Conservation (phyloP, 306 rosid species). For the Pyrus bretschneideri region DNA sequence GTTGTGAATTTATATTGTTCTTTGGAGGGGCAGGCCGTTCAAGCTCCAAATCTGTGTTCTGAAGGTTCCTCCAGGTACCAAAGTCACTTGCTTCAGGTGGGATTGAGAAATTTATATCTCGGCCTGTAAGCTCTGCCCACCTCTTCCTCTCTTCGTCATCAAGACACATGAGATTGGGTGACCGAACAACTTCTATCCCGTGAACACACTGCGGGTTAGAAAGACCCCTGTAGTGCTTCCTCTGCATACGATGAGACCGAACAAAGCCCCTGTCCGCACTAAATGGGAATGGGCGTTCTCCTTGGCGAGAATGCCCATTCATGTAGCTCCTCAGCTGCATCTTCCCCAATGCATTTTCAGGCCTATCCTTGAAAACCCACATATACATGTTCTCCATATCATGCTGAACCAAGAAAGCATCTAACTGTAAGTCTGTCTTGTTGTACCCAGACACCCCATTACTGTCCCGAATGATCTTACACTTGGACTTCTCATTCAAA, state of each 20-base stretch:
- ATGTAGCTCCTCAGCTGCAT: conserved; percentile 66
- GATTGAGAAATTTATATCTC: conserved; percentile 46
- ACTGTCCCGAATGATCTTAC: conserved; percentile 32
- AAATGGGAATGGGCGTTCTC: conserved; percentile 55
- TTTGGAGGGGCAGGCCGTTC: conserved; percentile 43
- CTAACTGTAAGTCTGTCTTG: conserved; percentile 50
- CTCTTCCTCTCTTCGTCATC: conserved; percentile 48
- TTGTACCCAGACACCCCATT: conserved; percentile 45
- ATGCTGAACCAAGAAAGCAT: conserved; percentile 61
- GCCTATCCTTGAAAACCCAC: conserved; percentile 73
- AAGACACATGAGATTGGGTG: conserved; percentile 42
- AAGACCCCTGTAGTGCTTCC: conserved; percentile 63
- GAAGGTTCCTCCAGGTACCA: conserved; percentile 55
- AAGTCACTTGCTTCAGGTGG: conserved; percentile 55
- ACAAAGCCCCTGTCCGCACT: conserved; percentile 55
- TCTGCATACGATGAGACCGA: conserved; percentile 60
- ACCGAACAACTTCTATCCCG: conserved; percentile 51
- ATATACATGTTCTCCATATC: conserved; percentile 69
- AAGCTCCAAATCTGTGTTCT: conserved; percentile 42
- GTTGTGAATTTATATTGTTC: conserved; percentile 26
- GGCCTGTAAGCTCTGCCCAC: conserved; percentile 65
- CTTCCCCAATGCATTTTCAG: conserved; percentile 56
- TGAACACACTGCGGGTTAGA: conserved; percentile 63
- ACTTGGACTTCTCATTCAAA: conserved; percentile 42
- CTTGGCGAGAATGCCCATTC: conserved; percentile 69